These are phyloP conservation scores for Pyropia haitanensis DNA, from an alignment of 23 red algal species.

Conservation along the genomic window DNA sequence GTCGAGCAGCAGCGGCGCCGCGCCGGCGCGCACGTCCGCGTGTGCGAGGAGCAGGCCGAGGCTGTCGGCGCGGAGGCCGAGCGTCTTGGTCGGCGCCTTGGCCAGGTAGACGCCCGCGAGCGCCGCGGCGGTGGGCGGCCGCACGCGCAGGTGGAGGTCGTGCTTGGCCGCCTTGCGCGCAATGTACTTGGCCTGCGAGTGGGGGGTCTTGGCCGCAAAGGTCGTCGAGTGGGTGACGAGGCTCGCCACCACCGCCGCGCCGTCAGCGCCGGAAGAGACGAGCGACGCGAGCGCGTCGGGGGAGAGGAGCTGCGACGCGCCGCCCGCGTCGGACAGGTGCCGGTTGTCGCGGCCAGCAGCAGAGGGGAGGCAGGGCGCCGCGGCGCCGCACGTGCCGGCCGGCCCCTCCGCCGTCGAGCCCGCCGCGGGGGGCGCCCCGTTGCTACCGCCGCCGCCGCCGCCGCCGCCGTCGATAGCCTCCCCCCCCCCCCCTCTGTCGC, in stretches of 20 bases:
- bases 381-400: too few species aligned
- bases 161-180: constrained; percentile 40
- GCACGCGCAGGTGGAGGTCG: constrained; percentile 34
- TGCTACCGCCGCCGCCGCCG: too few species aligned
- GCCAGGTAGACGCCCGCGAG: constrained; percentile 42
- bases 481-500: too few species aligned
- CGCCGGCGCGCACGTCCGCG: constrained; percentile 38
- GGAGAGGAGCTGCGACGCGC: constrained; percentile 26
- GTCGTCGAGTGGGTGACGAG: constrained; percentile 29
- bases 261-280: constrained; percentile 25
- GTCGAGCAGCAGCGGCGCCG: constrained; percentile 32
- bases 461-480: too few species aligned
- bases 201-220: constrained; percentile 33
- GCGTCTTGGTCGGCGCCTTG: constrained; percentile 32
- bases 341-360: constrained; percentile 26
- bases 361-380: too few species aligned
- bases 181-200: constrained; percentile 53
- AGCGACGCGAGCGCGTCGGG: constrained; percentile 20
- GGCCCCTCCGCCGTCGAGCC: too few species aligned
- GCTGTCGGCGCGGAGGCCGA: constrained; percentile 33
- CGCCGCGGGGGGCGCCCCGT: too few species aligned
- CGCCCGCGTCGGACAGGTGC: constrained; percentile 25
- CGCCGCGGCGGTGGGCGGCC: constrained; percentile 31
- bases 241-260: constrained; percentile 28
- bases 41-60: constrained; percentile 42